Percentiles rank a stretch among this genome's conserved stretches.
Conservation (phyloP, 1,284 basidiomycete genomes). For the Tilletia setariae region DNA sequence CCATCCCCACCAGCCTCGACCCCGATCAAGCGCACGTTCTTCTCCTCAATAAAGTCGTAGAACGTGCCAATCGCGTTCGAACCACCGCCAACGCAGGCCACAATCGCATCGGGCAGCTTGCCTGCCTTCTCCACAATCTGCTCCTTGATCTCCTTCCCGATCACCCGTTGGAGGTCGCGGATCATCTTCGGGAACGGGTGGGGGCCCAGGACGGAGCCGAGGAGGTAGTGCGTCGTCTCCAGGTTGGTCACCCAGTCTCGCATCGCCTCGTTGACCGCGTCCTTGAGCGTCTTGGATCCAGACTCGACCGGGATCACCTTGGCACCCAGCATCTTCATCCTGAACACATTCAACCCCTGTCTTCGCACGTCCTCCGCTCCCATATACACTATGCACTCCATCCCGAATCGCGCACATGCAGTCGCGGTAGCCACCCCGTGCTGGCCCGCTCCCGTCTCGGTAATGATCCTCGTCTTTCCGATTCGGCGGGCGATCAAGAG, state of each 20-base stretch:
- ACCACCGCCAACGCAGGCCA: conserved; percentile 96
- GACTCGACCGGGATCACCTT: conserved; percentile 82
- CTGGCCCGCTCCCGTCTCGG: conserved; percentile 97
- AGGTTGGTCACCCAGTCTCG: conserved; percentile 97
- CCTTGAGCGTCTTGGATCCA: conserved; percentile 91
- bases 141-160: conserved; percentile 88
- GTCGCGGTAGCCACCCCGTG: conserved; percentile 99
- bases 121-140: conserved; percentile 73
- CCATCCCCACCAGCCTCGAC: conserved; percentile 65
- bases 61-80: conserved; percentile 84
- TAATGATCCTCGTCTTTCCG: conserved; percentile 95
- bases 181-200: conserved; percentile 99
- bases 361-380: conserved; percentile 95
- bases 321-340: conserved; percentile 94
- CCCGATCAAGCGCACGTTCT: conserved; percentile 46
- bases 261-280: conserved; percentile 61
- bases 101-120: conserved; percentile 86
- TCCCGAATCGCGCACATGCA: conserved; percentile 90
- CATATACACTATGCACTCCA: conserved; percentile 98
- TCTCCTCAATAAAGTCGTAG: conserved; percentile 45
- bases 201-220: conserved; percentile 94
- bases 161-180: conserved; percentile 94
- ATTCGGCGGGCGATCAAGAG: conserved; percentile 86
- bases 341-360: conserved; percentile 94
- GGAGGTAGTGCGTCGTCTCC: conserved; percentile 80